Base-by-base conservation (phyloP, 768 basidiomycete species). In the Leccinum obscurum region DNA sequence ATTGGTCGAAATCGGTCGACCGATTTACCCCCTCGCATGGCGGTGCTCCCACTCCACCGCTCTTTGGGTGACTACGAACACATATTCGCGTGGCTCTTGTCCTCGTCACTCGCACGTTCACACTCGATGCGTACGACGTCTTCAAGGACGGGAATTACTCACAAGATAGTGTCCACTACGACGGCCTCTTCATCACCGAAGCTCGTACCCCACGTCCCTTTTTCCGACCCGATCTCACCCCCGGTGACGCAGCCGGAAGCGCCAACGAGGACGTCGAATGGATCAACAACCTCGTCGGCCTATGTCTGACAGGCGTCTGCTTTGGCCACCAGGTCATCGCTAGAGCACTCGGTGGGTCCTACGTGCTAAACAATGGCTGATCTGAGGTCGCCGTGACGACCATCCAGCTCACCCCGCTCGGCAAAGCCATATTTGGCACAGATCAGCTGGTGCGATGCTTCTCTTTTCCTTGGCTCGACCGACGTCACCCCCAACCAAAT, bases 251-350 rank as follows among this genome's bases (percentile, higher is more conserved):
- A 93, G 93, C 86, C 32, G 82, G 87, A 0, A 86, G 86, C 22
- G 93, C 93, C 3, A 88, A 92, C 72, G 86, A 89, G 59, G 76
- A 88, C 57, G 52, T 85, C 14, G 84, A 85, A 15, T 98, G 94
- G 92, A 88, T 95, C 61, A 83, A 84, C 63, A 76, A 69, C 13
- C 85, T 96, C 46, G 77, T 89, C 24, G 26, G 76, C 76, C 0
- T 95, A 83, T 72, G 76, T 13, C 51, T 28, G 28, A 6, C 66
- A 91, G 89, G 93, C 1, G 90, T 97, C 55, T 98, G 95, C 73
- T 98, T 95, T 65, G 95, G 93, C 0, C 93, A 95, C 73, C 93
- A 95, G 65, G 87, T 93, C 66, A 66, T 96, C 60, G 83, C 87
- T 2, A 80, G 88, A 14, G 93, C 94, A 0, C 77, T 93, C 37